A percentile compares a stretch with the other conserved stretches of the same genome.
Conservation (phyloP, 495 filamentous ascomycete species). For the Penicillium tannophilum region DNA sequence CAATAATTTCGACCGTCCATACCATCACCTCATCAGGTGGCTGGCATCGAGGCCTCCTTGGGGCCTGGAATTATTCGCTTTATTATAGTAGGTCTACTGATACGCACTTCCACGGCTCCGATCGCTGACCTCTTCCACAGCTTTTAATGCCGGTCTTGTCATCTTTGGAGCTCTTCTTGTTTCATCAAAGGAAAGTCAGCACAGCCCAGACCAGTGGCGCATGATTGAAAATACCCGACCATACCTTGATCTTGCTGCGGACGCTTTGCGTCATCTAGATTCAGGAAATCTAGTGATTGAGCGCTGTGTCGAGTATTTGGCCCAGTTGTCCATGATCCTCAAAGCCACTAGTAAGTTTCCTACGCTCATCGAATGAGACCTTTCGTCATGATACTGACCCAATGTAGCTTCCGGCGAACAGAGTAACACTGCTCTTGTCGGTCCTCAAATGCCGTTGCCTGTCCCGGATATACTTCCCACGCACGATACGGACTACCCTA, state of each 20-base stretch:
- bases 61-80: constrained; percentile 46
- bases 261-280: constrained; percentile 38
- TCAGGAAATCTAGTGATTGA: constrained; percentile 41
- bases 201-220: constrained; percentile 10
- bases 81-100: constrained; percentile 34
- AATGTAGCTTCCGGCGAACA: not conserved
- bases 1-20: constrained; percentile 39
- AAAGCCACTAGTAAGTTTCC: constrained; percentile 25
- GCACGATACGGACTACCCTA: not conserved
- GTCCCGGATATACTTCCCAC: not conserved
- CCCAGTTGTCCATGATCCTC: constrained; percentile 33
- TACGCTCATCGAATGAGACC: not conserved
- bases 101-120: not conserved
- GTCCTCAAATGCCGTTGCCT: not conserved
- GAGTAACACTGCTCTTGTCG: not conserved
- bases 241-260: constrained; percentile 31
- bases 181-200: constrained; percentile 7
- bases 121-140: constrained; percentile 13
- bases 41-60: constrained; percentile 30
- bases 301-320: constrained; percentile 37
- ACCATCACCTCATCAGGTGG: constrained; percentile 9
- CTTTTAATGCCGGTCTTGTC: constrained; percentile 39
- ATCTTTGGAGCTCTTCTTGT: constrained; percentile 35
- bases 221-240: constrained; percentile 18
- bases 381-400: not conserved